These are phyloP conservation scores for Mucor velutinosus DNA, from an alignment of 371 early-diverging fungal genomes.

Conservation along the genomic window DNA sequence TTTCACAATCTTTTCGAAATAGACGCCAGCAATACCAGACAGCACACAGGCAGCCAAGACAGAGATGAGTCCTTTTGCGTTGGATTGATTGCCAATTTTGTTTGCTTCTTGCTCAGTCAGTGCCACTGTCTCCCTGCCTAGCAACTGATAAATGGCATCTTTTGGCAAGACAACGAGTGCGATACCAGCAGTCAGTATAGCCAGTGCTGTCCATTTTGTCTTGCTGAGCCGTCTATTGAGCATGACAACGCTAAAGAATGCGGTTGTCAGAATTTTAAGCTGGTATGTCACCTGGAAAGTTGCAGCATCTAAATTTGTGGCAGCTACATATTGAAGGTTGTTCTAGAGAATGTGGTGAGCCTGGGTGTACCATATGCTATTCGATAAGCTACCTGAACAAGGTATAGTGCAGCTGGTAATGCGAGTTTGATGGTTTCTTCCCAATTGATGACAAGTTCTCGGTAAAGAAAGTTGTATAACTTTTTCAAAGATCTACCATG, in stretches of 20 bases:
- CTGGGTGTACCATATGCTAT: neutral
- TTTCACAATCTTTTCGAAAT: constrained; percentile 94
- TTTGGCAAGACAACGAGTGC: constrained; percentile 70
- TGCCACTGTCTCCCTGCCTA: constrained; percentile 14
- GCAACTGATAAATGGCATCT: constrained; percentile 15
- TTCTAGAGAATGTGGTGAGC: constrained; percentile 49
- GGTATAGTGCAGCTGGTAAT: constrained; percentile 90
- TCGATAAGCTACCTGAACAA: constrained; percentile 66
- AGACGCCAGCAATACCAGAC: constrained; percentile 95
- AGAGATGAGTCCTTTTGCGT: constrained; percentile 53
- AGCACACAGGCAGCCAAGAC: constrained; percentile 85
- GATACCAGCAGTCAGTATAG: constrained; percentile 84
- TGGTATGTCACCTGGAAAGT: constrained; percentile 97
- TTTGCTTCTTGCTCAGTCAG: constrained; percentile 6
- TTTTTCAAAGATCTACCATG: constrained; percentile 31
- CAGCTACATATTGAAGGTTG: constrained; percentile 93
- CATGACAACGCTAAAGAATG: constrained; percentile 86
- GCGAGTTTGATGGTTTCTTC: constrained; percentile 60
- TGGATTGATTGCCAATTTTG: constrained; percentile 45
- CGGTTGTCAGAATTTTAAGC: constrained; percentile 95
- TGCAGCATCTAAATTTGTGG: constrained; percentile 88
- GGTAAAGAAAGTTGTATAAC: constrained; percentile 27
- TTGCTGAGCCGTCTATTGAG: constrained; percentile 66
- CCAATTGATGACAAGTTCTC: constrained; percentile 45
- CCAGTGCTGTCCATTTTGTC: constrained; percentile 84